Conservation (phyloP, 2,329 filamentous ascomycete genomes). For the Aspergillus pseudoglaucus region DNA sequence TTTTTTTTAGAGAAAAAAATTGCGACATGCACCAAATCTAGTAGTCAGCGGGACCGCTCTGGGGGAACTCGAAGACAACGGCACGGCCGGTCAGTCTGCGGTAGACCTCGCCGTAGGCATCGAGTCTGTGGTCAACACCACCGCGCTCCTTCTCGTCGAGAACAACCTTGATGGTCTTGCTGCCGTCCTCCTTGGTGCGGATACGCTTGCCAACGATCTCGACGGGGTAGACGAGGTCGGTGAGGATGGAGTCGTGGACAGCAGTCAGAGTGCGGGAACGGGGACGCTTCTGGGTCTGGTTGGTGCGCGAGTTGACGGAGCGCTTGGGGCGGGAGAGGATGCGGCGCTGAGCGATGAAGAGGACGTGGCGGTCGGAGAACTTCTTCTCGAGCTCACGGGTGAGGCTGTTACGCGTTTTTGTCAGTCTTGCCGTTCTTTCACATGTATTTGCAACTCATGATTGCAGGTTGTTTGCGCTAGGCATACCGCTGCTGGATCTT, state of each 20-base stretch:
- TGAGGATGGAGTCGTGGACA: slow-evolving; percentile 96
- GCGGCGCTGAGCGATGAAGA: slow-evolving; percentile 97
- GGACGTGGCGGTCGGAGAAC: slow-evolving; percentile 99
- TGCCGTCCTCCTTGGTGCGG: slow-evolving; percentile 97
- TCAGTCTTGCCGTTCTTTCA: slow-evolving; percentile 1
- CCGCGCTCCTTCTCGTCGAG: slow-evolving; percentile 99
- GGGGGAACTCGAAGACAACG: slow-evolving; percentile 98
- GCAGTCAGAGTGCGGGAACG: slow-evolving; percentile 96
- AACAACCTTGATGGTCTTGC: slow-evolving; percentile 97
- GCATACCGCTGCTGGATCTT: slow-evolving; percentile 98
- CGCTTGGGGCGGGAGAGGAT: slow-evolving; percentile 98
- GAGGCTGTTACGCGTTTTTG: slow-evolving; percentile 53
- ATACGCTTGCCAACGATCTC: slow-evolving; percentile 99
- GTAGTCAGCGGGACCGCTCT: slow-evolving; percentile 70
- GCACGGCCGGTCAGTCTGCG: slow-evolving; percentile 92
- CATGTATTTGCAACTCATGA: neutral
- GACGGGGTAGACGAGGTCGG: slow-evolving; percentile 97
- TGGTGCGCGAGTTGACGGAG: slow-evolving; percentile 91
- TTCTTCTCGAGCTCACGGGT: slow-evolving; percentile 99
- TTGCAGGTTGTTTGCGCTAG: slow-evolving; percentile 1
- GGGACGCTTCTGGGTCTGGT: slow-evolving; percentile 97
- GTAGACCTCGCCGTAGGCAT: slow-evolving; percentile 99
- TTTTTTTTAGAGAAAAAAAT: neutral
- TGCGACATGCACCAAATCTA: slow-evolving; percentile 47
- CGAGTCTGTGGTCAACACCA: slow-evolving; percentile 97